A percentile compares a stretch with the other conserved stretches of the same genome.
Conservation (phyloP, 2,329 filamentous ascomycete species). For the Fusarium aywerte region DNA sequence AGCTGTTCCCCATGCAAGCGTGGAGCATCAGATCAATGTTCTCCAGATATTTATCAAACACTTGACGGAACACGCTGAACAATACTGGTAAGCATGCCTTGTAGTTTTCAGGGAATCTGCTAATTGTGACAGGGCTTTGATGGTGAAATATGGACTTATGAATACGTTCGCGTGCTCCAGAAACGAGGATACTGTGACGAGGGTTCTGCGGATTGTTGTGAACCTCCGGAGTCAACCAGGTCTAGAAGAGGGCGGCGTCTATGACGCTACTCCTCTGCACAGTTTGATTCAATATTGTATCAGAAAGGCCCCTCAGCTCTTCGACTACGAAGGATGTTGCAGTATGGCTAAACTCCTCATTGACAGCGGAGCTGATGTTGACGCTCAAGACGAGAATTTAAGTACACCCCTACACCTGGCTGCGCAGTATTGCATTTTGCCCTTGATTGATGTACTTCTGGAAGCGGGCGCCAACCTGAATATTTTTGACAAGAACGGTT, state of each 20-base stretch:
- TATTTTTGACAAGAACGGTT: conserved; percentile 7
- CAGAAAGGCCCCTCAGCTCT: too few relatives aligned
- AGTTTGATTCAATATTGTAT: conserved; percentile 6
- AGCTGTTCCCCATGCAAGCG: not conserved
- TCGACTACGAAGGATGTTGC: not conserved
- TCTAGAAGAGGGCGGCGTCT: not conserved
- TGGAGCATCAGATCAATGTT: conserved; percentile 10
- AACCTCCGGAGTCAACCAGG: conserved; percentile 21
- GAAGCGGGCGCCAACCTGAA: conserved; percentile 36
- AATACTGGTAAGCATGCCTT: conserved; percentile 34
- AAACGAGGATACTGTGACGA: not conserved
- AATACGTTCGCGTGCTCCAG: not conserved
- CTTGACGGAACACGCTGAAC: conserved; percentile 18
- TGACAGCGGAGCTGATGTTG: conserved; percentile 28
- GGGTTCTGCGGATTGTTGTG: conserved; percentile 26
- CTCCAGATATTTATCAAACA: conserved; percentile 35
- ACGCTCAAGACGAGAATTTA: conserved; percentile 22
- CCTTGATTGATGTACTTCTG: conserved; percentile 22
- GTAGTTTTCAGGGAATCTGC: not conserved
- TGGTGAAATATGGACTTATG: conserved; percentile 20
- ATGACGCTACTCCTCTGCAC: conserved; percentile 26
- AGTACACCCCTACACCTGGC: conserved; percentile 33
- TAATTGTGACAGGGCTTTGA: conserved; percentile 33
- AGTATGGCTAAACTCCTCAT: conserved; percentile 25
- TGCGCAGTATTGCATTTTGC: not conserved